These are phyloP conservation scores for Chenopodium suecicum DNA, from an alignment of 148 eudicot genomes.

Conservation along the genomic window DNA sequence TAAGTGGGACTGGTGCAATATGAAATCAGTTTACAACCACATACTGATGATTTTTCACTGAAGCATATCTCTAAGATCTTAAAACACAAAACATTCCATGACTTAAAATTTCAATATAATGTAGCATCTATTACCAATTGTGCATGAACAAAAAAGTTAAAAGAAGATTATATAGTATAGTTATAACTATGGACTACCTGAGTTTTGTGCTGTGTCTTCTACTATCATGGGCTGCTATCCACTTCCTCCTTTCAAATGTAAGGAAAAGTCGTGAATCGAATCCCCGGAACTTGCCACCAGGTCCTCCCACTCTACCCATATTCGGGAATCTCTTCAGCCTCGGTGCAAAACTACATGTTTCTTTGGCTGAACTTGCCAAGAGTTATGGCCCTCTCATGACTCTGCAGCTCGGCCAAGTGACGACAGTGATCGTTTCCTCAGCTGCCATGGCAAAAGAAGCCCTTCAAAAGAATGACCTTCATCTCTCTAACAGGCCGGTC, in stretches of 20 bases:
- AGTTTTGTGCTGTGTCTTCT: slow-evolving; percentile 22
- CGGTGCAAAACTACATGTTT: slow-evolving; percentile 24
- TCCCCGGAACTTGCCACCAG: slow-evolving; percentile 21
- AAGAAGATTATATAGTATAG: too few relatives aligned
- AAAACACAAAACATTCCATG: background rate
- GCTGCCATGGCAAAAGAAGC: slow-evolving; percentile 23
- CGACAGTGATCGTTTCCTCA: slow-evolving; percentile 29
- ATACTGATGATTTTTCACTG: background rate
- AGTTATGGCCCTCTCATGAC: slow-evolving; percentile 31
- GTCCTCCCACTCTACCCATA: slow-evolving; percentile 25
- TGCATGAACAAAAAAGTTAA: background rate
- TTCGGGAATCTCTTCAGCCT: slow-evolving; percentile 30
- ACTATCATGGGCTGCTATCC: slow-evolving; percentile 20
- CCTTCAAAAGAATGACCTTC: slow-evolving; percentile 25
- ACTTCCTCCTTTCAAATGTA: background rate
- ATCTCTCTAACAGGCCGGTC: slow-evolving; percentile 13
- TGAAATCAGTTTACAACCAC: background rate
- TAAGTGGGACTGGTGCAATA: background rate
- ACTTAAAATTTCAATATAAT: background rate
- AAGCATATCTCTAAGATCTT: background rate
- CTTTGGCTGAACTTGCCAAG: slow-evolving; percentile 26
- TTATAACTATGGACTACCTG: slow-evolving; percentile 25
- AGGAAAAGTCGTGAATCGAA: background rate
- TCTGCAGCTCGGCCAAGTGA: slow-evolving; percentile 26
- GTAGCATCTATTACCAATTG: background rate